phyloP scores from a whole-genome alignment of 2,329 filamentous ascomycete species.

The Verticillium albo-atrum region DNA sequence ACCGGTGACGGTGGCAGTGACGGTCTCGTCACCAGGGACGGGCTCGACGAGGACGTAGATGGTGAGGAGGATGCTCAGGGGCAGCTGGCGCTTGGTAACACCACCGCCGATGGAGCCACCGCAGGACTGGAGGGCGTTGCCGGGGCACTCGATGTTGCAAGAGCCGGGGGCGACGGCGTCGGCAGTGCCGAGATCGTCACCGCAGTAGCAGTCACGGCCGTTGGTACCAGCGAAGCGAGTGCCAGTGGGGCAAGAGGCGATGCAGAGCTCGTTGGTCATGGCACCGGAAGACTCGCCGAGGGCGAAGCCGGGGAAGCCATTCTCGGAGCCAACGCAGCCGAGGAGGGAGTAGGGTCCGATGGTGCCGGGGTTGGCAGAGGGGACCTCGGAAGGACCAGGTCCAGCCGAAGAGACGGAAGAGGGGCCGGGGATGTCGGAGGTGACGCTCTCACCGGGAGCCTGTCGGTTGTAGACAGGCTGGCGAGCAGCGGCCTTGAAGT shows the following conservation, averaged over 20 bases:
- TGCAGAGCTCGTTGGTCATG: constrained; percentile 20
- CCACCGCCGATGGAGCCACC: constrained; percentile 26
- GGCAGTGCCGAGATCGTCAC: constrained; percentile 26
- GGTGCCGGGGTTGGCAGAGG: constrained; percentile 5
- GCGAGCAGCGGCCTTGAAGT: neutral
- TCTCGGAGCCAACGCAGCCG: constrained; percentile 22
- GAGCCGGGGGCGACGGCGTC: constrained; percentile 25
- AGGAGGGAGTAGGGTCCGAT: constrained; percentile 15
- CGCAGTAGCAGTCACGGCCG: constrained; percentile 37
- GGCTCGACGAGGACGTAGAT: neutral
- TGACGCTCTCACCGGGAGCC: neutral
- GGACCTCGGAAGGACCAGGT: constrained; percentile 4
- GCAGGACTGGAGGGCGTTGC: constrained; percentile 33
- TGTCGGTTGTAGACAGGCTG: neutral
- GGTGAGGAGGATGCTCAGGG: constrained; percentile 1
- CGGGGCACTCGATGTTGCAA: constrained; percentile 37
- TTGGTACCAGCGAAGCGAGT: constrained; percentile 4
- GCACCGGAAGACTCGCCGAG: constrained; percentile 5
- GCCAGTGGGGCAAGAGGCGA: constrained; percentile 14
- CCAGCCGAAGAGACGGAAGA: neutral
- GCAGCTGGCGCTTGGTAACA: constrained; percentile 1
- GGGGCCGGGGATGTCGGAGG: neutral
- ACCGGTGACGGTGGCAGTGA: neutral
- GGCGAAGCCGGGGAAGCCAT: constrained; percentile 21
- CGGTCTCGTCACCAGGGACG: neutral